A percentile compares a stretch with the other conserved stretches of the same genome.
Conservation (phyloP, 495 filamentous ascomycete genomes). For the Penicillium ochrochloron region DNA sequence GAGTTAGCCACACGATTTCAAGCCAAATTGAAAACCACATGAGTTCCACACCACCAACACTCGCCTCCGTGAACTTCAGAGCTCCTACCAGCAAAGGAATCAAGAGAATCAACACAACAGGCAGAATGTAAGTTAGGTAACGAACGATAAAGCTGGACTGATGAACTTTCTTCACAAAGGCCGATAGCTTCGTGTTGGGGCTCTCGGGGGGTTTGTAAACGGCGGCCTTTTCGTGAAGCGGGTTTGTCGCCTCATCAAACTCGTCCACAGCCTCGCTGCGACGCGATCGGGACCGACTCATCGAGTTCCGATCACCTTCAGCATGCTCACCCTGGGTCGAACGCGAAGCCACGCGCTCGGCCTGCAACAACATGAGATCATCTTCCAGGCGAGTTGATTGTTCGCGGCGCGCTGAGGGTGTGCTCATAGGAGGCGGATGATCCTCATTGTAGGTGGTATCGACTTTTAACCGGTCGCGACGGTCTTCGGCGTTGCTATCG, state of each 20-base stretch:
- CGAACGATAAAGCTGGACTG: conserved; percentile 78
- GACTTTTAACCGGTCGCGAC: conserved; percentile 37
- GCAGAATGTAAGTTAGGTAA: conserved; percentile 86
- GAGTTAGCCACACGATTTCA: conserved; percentile 87
- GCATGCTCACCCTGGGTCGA: conserved; percentile 51
- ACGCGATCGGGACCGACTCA: conserved; percentile 55
- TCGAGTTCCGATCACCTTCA: conserved; percentile 45
- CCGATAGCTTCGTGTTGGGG: conserved; percentile 62
- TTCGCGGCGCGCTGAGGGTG: conserved; percentile 63
- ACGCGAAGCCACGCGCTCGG: conserved; percentile 72
- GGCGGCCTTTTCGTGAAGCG: conserved; percentile 70
- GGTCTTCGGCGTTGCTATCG: conserved; percentile 29
- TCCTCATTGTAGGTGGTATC: conserved; percentile 39
- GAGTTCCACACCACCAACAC: conserved; percentile 75
- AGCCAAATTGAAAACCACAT: conserved; percentile 96
- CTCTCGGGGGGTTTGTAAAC: conserved; percentile 71
- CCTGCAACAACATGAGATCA: conserved; percentile 81
- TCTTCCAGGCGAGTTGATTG: conserved; percentile 76
- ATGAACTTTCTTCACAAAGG: conserved; percentile 69
- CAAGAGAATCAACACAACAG: conserved; percentile 72
- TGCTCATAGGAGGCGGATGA: conserved; percentile 33
- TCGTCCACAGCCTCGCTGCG: conserved; percentile 72
- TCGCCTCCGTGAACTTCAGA: conserved; percentile 65
- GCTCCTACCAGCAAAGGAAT: conserved; percentile 81
- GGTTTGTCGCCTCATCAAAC: conserved; percentile 78